These are phyloP conservation scores for Tuber umbilicatum DNA, from an alignment of 495 filamentous ascomycete genomes.

Conservation along the genomic window DNA sequence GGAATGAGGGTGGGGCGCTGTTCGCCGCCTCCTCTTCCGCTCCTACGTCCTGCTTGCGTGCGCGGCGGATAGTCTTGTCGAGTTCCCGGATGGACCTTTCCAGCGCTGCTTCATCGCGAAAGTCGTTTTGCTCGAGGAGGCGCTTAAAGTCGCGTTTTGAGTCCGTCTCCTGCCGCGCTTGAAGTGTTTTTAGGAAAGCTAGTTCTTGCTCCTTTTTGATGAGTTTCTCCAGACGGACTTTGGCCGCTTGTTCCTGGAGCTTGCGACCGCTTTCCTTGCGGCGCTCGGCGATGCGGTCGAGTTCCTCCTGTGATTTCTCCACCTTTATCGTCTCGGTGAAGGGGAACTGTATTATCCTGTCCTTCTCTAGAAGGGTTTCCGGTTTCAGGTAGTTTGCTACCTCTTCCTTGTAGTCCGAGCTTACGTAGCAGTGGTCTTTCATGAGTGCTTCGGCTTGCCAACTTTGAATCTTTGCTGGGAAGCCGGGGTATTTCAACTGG, in stretches of 20 bases:
- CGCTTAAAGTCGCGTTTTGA: conserved; percentile 86
- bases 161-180: conserved; percentile 53
- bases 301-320: conserved; percentile 88
- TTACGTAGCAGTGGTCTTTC: conserved; percentile 84
- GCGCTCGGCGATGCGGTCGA: conserved; percentile 77
- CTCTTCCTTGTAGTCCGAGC: conserved; percentile 72
- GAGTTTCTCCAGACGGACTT: conserved; percentile 88
- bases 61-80: conserved; percentile 77
- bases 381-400: conserved; percentile 69
- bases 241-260: conserved; percentile 91
- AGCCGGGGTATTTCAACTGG: conserved; percentile 81
- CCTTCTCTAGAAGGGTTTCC: conserved; percentile 80
- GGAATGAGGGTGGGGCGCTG: conserved; percentile 50
- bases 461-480: conserved; percentile 74
- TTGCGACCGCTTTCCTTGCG: conserved; percentile 87
- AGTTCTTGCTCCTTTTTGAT: conserved; percentile 93
- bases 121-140: conserved; percentile 77
- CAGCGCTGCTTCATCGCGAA: conserved; percentile 79
- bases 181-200: conserved; percentile 83
- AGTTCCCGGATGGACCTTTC: conserved; percentile 77
- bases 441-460: conserved; percentile 81
- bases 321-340: conserved; percentile 82
- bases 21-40: conserved; percentile 68
- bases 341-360: conserved; percentile 83
- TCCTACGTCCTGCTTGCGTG: conserved; percentile 85